Percentiles rank a stretch among this genome's conserved stretches.
These are phyloP conservation scores for Baudoinia panamericana DNA, from an alignment of 495 filamentous ascomycete genomes.

Conservation along the genomic window DNA sequence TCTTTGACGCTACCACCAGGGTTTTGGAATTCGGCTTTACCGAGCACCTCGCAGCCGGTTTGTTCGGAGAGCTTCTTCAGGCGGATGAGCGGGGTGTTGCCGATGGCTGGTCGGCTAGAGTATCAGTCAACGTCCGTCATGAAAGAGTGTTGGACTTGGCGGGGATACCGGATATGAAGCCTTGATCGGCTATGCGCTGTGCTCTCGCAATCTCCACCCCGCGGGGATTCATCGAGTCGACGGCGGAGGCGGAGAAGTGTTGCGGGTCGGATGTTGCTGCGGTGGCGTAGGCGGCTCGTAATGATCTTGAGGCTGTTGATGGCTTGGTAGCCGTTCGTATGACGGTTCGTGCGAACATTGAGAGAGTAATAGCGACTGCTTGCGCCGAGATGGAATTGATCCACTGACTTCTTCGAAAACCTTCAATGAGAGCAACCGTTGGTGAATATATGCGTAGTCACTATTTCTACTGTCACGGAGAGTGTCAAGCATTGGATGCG, in stretches of 20 bases:
- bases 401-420: too few relatives aligned
- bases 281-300: conserved; percentile 11
- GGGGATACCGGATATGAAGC: conserved; percentile 67
- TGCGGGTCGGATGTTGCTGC: conserved; percentile 4
- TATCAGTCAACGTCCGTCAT: conserved; percentile 13
- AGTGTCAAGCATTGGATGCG: too few relatives aligned
- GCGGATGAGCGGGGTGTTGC: conserved; percentile 88
- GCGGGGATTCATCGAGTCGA: conserved; percentile 45
- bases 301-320: background rate
- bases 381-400: too few relatives aligned
- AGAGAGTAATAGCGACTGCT: too few relatives aligned
- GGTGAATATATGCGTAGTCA: too few relatives aligned
- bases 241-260: conserved; percentile 12
- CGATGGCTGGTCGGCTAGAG: conserved; percentile 57
- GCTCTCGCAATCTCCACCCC: conserved; percentile 59
- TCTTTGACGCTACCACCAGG: conserved; percentile 95
- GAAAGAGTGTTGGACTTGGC: background rate
- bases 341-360: conserved; percentile 17
- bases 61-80: conserved; percentile 77
- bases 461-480: too few relatives aligned
- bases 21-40: conserved; percentile 98
- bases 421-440: too few relatives aligned
- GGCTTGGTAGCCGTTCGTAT: conserved; percentile 7
- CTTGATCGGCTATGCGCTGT: conserved; percentile 63
- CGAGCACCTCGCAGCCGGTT: conserved; percentile 87